Base-by-base conservation (phyloP, 2,329 filamentous ascomycete genomes). In the Cyphellophora europaea region DNA sequence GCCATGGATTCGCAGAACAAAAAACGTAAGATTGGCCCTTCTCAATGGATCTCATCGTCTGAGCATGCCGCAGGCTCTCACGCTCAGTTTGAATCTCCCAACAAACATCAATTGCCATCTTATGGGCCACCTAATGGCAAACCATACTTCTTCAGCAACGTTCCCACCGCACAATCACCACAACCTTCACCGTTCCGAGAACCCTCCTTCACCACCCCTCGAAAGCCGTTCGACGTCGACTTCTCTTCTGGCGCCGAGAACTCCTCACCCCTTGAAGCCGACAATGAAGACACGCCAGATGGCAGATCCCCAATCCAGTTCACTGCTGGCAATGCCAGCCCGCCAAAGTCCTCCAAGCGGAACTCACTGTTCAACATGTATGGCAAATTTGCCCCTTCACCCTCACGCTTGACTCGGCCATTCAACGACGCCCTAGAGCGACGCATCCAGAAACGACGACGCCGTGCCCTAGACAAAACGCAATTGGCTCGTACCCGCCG, bases 401-500 rank as follows among this genome's bases (percentile, higher is more conserved):
- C 81, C 0, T 81, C 81, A 1, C 71, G 74, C 45, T 72, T 84
- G 33, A 65, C 71, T 23, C 57, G 65, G 38, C 57, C 54, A 3
- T 62, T 63, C 36, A 61, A 60, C 6, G 66, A 68, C 42, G 59
- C 61, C 3, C 52, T 67, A 13, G 56, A 55, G 11, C 54, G 57
- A 38, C 53, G 60, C 27, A 59, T 69, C 11, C 61, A 71, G 32
- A 73, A 72, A 52, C 53, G 64, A 25, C 59, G 67, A 13, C 60
- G 66, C 31, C 57, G 67, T 27, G 67, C 67, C 35, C 58, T 61
- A 25, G 61, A 64, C 30, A 53, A 59, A 36, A 8, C 8, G 21
- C 56, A 59, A 16, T 38, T 66, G 18, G 51, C 49, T 4, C 39
- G 44, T 16, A 43, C 43, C 11, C 42, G 55, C 14, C 53, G 56